Evolutionary conservation across 1,284 basidiomycete genomes (phyloP).

Genomic region (Ceratobasidium sp.): DNA sequence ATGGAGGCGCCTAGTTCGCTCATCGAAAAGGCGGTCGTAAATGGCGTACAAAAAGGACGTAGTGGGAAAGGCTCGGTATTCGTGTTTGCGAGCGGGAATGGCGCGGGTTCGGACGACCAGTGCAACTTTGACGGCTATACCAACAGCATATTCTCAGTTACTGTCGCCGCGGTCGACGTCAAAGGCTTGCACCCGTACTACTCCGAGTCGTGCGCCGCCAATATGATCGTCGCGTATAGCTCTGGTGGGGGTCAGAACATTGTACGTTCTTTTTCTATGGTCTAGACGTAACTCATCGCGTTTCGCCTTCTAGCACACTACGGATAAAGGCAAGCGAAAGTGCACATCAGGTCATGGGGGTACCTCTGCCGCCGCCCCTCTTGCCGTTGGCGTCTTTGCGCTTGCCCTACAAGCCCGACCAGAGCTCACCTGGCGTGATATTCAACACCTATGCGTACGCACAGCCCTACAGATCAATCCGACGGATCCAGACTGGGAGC

Average conservation of each 20-base stretch:
- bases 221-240: conserved; percentile 96
- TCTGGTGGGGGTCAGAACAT: conserved; percentile 95
- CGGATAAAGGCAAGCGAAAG: conserved; percentile 88
- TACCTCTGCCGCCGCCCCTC: conserved; percentile 97
- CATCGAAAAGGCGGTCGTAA: conserved; percentile 94
- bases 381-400: conserved; percentile 92
- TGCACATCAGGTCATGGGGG: conserved; percentile 93
- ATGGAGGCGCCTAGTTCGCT: conserved; percentile 97
- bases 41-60: conserved; percentile 94
- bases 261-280: conserved; percentile 65
- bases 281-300: neutral
- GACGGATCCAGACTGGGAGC: conserved; percentile 96
- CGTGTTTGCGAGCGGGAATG: conserved; percentile 98
- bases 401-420: conserved; percentile 89
- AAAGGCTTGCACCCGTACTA: conserved; percentile 96
- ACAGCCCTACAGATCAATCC: conserved; percentile 87
- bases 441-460: conserved; percentile 91
- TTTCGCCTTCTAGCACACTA: conserved; percentile 79
- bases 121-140: conserved; percentile 99
- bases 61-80: conserved; percentile 93
- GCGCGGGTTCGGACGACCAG: conserved; percentile 92
- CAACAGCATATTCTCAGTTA: conserved; percentile 97
- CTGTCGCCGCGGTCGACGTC: conserved; percentile 93
- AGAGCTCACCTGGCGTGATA: conserved; percentile 96
- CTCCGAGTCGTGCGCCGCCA: conserved; percentile 96